Conservation (phyloP, 1,284 basidiomycete genomes). For the Puccinia triticina region DNA sequence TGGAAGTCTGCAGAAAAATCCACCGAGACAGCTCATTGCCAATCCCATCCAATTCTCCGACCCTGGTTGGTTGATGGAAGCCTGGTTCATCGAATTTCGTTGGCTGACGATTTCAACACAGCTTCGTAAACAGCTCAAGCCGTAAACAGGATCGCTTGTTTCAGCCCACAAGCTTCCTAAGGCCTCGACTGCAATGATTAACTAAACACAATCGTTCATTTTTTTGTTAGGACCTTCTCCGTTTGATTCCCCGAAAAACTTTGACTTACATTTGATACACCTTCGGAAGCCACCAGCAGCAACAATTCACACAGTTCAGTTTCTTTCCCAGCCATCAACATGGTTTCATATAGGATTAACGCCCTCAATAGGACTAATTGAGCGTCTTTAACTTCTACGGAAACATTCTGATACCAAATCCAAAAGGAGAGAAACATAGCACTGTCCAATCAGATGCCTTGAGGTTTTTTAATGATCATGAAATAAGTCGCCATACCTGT, state of each 20-base stretch:
- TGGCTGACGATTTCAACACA: constrained; percentile 43
- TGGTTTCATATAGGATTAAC: constrained; percentile 35
- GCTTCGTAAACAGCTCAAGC: constrained; percentile 51
- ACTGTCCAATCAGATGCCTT: not conserved
- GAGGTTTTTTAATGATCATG: not conserved
- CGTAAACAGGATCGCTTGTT: constrained; percentile 50
- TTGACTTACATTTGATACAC: constrained; percentile 37
- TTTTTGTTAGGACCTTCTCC: not conserved
- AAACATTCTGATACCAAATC: constrained; percentile 7
- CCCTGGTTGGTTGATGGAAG: constrained; percentile 7
- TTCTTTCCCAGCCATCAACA: constrained; percentile 47
- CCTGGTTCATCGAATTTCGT: not conserved
- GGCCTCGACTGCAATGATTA: constrained; percentile 48
- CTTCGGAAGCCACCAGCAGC: constrained; percentile 27
- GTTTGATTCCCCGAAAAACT: not conserved
- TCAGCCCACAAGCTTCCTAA: constrained; percentile 48
- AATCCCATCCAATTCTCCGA: constrained; percentile 49
- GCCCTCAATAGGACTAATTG: constrained; percentile 48
- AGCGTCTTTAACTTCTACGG: constrained; percentile 29
- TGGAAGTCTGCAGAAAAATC: constrained; percentile 48
- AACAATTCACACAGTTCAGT: constrained; percentile 47
- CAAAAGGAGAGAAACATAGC: not conserved
- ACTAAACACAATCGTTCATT: constrained; percentile 2
- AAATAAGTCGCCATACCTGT: constrained; percentile 7
- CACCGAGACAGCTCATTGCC: constrained; percentile 47